A percentile compares a stretch with the other conserved stretches of the same genome.
These are phyloP conservation scores for Sindora glabra DNA, from an alignment of 306 rosid species.

Conservation along the genomic window DNA sequence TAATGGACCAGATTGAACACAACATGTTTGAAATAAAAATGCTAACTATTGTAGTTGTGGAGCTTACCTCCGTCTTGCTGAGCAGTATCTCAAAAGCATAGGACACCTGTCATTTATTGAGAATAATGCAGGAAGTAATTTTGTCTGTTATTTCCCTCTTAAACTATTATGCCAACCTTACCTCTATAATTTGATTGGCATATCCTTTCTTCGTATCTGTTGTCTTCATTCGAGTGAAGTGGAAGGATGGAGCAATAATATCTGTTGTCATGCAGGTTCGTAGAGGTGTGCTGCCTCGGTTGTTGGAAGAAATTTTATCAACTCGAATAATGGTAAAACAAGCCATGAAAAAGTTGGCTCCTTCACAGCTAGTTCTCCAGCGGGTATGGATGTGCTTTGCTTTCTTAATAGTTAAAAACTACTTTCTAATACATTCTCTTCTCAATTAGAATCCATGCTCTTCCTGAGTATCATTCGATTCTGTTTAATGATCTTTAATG, in stretches of 20 bases:
- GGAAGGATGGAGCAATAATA: slow-evolving; percentile 8
- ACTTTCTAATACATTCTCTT: no score
- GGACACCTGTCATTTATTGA: not conserved
- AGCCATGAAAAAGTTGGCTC: slow-evolving; percentile 72
- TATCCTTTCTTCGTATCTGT: not conserved
- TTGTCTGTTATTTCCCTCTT: not conserved
- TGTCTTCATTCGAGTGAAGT: not conserved
- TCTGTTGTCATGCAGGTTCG: slow-evolving; percentile 49
- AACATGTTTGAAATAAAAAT: not conserved
- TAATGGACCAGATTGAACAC: slow-evolving; percentile 5
- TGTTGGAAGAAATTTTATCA: slow-evolving; percentile 85
- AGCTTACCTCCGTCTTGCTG: not conserved
- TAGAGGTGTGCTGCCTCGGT: slow-evolving; percentile 77
- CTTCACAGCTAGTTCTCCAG: slow-evolving; percentile 74
- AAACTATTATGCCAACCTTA: not conserved
- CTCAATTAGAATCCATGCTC: slow-evolving; percentile 11
- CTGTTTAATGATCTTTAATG: slow-evolving; percentile 5
- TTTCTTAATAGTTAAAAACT: not conserved
- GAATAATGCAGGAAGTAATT: not conserved
- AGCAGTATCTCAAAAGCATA: not conserved
- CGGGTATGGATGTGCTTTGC: slow-evolving; percentile 51
- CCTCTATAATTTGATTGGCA: not conserved
- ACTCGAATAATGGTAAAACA: slow-evolving; percentile 92
- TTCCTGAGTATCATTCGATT: not conserved
- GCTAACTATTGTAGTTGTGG: not conserved